phyloP scores from a whole-genome alignment of 768 basidiomycete species.

The Tylopilus plumbeoviolaceoides region DNA sequence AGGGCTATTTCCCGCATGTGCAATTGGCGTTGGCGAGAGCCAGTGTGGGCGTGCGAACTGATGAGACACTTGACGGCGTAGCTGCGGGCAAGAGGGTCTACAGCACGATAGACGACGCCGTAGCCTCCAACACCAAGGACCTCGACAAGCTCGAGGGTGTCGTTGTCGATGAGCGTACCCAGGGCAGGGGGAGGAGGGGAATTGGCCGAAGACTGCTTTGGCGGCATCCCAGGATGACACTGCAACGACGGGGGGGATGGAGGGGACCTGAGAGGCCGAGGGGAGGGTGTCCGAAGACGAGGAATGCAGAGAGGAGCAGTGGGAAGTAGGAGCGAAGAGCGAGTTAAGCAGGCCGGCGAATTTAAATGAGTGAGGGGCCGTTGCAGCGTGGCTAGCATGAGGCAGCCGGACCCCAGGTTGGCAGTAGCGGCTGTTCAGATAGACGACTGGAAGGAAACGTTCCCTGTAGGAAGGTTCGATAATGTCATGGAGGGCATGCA shows the following conservation, averaged over 20 bases:
- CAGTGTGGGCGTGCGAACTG: slow-evolving; percentile 41
- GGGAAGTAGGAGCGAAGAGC: slow-evolving; percentile 26
- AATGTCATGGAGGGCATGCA: slow-evolving; percentile 14
- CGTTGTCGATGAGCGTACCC: slow-evolving; percentile 81
- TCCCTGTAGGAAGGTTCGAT: slow-evolving; percentile 27
- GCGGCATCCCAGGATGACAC: slow-evolving; percentile 26
- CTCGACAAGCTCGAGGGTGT: slow-evolving; percentile 76
- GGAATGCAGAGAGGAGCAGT: slow-evolving; percentile 17
- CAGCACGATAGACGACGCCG: slow-evolving; percentile 90
- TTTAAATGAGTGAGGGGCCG: slow-evolving; percentile 30
- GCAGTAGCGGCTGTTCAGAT: slow-evolving; percentile 28
- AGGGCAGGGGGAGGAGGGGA: slow-evolving; percentile 50
- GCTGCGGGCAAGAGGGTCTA: slow-evolving; percentile 52
- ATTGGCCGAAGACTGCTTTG: slow-evolving; percentile 30
- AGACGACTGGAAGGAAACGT: slow-evolving; percentile 29
- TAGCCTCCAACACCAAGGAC: slow-evolving; percentile 93
- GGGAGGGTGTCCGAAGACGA: slow-evolving; percentile 20
- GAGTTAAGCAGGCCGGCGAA: slow-evolving; percentile 20
- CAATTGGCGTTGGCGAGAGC: slow-evolving; percentile 60
- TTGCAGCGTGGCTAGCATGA: slow-evolving; percentile 36
- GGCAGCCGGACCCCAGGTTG: slow-evolving; percentile 29
- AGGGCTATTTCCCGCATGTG: slow-evolving; percentile 88
- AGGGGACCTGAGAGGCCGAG: slow-evolving; percentile 25
- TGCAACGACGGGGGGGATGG: slow-evolving; percentile 14
- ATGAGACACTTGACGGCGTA: slow-evolving; percentile 93